A percentile compares a stretch with the other conserved stretches of the same genome.
phyloP scores from a whole-genome alignment of 2,329 filamentous ascomycete genomes.

The Colletotrichum sp. region DNA sequence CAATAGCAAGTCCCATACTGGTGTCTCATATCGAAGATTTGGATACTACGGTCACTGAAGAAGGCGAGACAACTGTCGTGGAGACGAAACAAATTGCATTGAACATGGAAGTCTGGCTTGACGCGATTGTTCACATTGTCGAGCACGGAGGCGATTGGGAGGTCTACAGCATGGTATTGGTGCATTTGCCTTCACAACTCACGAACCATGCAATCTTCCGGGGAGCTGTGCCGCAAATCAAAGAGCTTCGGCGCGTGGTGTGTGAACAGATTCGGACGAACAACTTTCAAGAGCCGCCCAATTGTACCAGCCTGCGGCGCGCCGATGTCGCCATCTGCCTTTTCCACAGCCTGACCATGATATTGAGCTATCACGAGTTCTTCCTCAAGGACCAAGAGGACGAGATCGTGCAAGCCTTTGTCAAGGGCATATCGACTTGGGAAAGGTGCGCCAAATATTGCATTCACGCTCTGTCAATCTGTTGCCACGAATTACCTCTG shows the following conservation, averaged over 20 bases:
- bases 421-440: conserved; percentile 82
- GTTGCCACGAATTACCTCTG: conserved; percentile 90
- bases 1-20: conserved; percentile 55
- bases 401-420: conserved; percentile 85
- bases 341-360: conserved; percentile 84
- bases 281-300: conserved; percentile 81
- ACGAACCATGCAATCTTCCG: conserved; percentile 88
- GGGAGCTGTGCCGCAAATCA: conserved; percentile 75
- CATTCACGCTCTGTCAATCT: conserved; percentile 93
- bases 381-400: conserved; percentile 88
- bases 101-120: conserved; percentile 74
- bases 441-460: conserved; percentile 90
- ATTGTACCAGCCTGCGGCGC: conserved; percentile 79
- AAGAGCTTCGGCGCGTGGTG: conserved; percentile 74
- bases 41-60: conserved; percentile 11
- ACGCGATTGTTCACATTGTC: conserved; percentile 75
- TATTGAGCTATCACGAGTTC: conserved; percentile 87
- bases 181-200: conserved; percentile 85
- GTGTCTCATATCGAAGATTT: conserved; percentile 42
- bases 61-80: conserved; percentile 3
- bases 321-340: conserved; percentile 89
- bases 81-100: conserved; percentile 49
- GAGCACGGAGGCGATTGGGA: conserved; percentile 82
- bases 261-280: conserved; percentile 84
- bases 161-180: conserved; percentile 87